Evolutionary conservation across 805 yeast genomes (phyloP).

Genomic region (Starmerella roubikii): DNA sequence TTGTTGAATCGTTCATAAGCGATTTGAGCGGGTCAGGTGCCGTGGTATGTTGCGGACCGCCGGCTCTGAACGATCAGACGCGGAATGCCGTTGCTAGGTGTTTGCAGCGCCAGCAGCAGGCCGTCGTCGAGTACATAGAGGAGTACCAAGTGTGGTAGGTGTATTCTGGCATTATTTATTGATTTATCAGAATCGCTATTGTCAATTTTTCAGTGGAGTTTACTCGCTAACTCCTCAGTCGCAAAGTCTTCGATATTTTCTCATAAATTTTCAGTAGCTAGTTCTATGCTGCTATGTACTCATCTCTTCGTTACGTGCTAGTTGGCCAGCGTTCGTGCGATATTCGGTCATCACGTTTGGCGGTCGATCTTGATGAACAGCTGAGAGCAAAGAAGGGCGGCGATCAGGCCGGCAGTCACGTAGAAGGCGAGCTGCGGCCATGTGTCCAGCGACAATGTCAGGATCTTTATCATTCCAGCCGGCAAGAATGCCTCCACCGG

Average conservation of each 20-base stretch:
- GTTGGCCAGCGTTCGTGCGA: too few species aligned
- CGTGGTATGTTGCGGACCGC: constrained; percentile 52
- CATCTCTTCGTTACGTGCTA: too few species aligned
- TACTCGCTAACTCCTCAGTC: not conserved
- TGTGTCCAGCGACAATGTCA: constrained; percentile 5
- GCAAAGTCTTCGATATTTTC: not conserved
- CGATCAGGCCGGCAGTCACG: constrained; percentile 3
- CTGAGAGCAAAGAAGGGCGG: not conserved
- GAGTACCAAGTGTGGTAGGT: constrained; percentile 54
- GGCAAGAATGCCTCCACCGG: constrained; percentile 13
- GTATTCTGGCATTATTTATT: not conserved
- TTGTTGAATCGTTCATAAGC: constrained; percentile 27
- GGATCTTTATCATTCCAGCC: constrained; percentile 9
- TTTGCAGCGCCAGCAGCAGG: constrained; percentile 25
- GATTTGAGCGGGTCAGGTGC: constrained; percentile 31
- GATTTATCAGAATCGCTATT: not conserved
- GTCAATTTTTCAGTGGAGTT: not conserved
- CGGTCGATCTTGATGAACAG: not conserved
- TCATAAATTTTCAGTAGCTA: not conserved
- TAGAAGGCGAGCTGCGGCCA: constrained; percentile 3
- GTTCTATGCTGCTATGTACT: too few species aligned
- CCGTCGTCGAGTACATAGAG: constrained; percentile 50
- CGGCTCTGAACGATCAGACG: constrained; percentile 42
- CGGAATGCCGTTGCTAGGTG: constrained; percentile 34
- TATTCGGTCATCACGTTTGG: too few species aligned